A percentile compares a stretch with the other conserved stretches of the same genome.
Conservation (phyloP, 1,284 basidiomycete genomes). For the Chalciporus piperatoides region DNA sequence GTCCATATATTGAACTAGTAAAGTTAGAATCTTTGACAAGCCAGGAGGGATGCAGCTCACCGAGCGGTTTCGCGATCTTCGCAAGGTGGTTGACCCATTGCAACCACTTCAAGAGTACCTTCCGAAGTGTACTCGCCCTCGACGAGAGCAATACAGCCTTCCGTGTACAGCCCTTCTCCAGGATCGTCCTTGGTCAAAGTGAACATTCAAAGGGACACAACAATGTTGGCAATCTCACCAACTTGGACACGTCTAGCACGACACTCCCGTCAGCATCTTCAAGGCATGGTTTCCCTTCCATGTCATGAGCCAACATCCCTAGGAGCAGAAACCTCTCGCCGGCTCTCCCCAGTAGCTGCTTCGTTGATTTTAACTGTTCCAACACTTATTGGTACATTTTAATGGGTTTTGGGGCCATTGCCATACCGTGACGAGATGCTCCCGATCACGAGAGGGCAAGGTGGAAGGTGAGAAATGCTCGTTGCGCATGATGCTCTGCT, state of each 20-base stretch:
- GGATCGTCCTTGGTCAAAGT: slow-evolving; percentile 67
- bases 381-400: slow-evolving; percentile 13
- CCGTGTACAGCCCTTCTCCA: slow-evolving; percentile 95
- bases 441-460: slow-evolving; percentile 79
- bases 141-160: slow-evolving; percentile 91
- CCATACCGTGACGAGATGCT: slow-evolving; percentile 79
- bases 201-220: slow-evolving; percentile 1
- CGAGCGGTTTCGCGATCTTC: slow-evolving; percentile 81
- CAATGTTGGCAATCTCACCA: slow-evolving; percentile 51
- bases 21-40: slow-evolving; percentile 5
- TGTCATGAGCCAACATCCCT: slow-evolving; percentile 88
- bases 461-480: slow-evolving; percentile 97
- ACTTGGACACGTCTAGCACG: slow-evolving; percentile 82
- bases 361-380: slow-evolving; percentile 86
- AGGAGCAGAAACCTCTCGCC: slow-evolving; percentile 91
- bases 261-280: slow-evolving; percentile 95
- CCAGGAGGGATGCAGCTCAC: slow-evolving; percentile 38
- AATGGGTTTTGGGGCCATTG: slow-evolving; percentile 11
- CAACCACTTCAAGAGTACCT: slow-evolving; percentile 83
- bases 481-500: slow-evolving; percentile 86
- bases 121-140: slow-evolving; percentile 97
- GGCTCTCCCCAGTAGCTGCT: slow-evolving; percentile 90
- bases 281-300: slow-evolving; percentile 86
- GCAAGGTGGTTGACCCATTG: slow-evolving; percentile 96
- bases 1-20: slow-evolving; percentile 81